Conservation (phyloP, 2,329 filamentous ascomycete species). For the Blastomyces parvus region DNA sequence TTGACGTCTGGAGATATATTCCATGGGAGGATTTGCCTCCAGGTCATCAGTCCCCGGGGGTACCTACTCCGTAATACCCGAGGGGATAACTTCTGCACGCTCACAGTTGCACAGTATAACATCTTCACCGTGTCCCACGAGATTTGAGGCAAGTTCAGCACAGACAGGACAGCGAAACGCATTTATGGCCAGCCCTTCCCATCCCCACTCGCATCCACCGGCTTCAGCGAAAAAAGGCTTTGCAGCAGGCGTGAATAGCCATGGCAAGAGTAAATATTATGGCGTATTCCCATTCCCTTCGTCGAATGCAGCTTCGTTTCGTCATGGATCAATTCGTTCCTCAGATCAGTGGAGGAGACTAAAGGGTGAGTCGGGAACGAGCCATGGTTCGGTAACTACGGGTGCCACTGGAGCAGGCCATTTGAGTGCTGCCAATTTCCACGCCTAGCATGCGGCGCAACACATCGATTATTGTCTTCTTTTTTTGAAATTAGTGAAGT, state of each 20-base stretch:
- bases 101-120: neutral
- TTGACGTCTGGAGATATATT: no score
- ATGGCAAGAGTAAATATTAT: slow-evolving; percentile 1
- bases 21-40: neutral
- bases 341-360: neutral
- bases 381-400: neutral
- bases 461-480: neutral
- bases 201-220: neutral
- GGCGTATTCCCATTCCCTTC: neutral
- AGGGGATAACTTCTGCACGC: neutral
- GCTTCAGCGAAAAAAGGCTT: neutral
- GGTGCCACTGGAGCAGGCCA: slow-evolving; percentile 6
- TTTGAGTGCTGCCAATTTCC: neutral
- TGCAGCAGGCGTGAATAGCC: neutral
- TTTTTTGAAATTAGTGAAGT: neutral
- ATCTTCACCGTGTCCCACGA: neutral
- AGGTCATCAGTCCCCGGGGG: neutral
- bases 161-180: no score
- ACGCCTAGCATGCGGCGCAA: neutral
- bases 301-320: neutral
- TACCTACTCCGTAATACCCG: neutral
- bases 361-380: neutral
- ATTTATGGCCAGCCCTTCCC: neutral
- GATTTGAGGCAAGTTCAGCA: neutral
- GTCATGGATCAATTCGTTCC: neutral